A percentile compares a stretch with the other conserved stretches of the same genome.
Conservation (phyloP, 2,329 filamentous ascomycete species). For the Verticillium nonalfalfae region DNA sequence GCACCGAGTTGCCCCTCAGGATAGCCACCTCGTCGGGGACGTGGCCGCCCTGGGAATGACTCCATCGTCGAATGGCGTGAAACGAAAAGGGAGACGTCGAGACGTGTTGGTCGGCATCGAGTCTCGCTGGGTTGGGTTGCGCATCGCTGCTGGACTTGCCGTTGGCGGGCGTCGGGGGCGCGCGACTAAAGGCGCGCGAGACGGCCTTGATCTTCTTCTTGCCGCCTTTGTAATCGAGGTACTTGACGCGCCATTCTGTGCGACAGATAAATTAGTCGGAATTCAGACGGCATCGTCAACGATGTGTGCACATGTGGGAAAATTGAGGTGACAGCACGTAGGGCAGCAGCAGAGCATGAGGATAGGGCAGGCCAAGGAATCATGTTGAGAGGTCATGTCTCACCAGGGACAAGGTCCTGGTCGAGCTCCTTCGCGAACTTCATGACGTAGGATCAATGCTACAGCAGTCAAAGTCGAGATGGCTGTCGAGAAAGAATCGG, state of each 20-base stretch:
- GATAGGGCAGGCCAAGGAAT: not conserved
- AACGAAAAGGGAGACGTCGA: not conserved
- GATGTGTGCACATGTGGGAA: not conserved
- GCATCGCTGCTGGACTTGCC: not conserved
- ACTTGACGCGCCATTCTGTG: conserved; percentile 84
- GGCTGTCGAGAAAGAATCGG: not conserved
- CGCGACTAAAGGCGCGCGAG: conserved; percentile 60
- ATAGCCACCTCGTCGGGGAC: not conserved
- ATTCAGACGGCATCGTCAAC: not conserved
- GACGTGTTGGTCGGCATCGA: not conserved
- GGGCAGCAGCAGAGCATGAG: not conserved
- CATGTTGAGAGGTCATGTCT: conserved; percentile 12
- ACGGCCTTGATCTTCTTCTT: conserved; percentile 93
- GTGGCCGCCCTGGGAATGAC: not conserved
- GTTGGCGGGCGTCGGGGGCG: conserved; percentile 42
- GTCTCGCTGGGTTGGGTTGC: not conserved
- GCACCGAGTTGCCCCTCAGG: not conserved
- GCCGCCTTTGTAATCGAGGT: conserved; percentile 89
- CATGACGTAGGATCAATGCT: conserved; percentile 34
- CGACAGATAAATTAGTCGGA: not conserved
- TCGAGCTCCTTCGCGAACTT: conserved; percentile 76
- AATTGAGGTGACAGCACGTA: not conserved
- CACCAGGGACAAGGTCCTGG: conserved; percentile 77
- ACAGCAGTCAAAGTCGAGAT: not conserved
- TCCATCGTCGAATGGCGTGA: not conserved